Evolutionary conservation across 371 early-diverging fungal species (phyloP).

Genomic region (Mortierella sp.): DNA sequence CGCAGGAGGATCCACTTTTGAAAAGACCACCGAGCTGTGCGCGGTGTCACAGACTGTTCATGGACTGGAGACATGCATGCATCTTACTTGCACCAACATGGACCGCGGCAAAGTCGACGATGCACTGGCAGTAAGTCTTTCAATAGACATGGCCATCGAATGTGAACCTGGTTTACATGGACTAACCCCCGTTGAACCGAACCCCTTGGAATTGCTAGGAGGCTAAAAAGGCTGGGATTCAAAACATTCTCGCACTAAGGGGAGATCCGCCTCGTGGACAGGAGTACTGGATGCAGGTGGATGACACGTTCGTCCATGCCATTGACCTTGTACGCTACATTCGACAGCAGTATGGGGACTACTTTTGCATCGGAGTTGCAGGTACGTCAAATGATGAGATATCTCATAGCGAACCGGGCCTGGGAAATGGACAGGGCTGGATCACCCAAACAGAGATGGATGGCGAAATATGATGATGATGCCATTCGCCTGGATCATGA

Average conservation of each 20-base stretch:
- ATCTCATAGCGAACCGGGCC: no score
- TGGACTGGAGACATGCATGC: conserved; percentile 93
- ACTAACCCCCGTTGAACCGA: no score
- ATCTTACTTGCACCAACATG: conserved; percentile 98
- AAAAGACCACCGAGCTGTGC: conserved; percentile 86
- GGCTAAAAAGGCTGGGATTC: conserved; percentile 89
- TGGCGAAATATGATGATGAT: conserved; percentile 22
- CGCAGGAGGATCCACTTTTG: conserved; percentile 93
- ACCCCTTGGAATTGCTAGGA: no score
- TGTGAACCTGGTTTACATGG: no score
- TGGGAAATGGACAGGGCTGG: background rate
- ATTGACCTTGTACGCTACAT: conserved; percentile 94
- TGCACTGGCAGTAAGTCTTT: conserved; percentile 70
- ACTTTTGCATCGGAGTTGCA: conserved; percentile 96
- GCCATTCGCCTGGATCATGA: background rate
- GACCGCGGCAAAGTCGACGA: conserved; percentile 83
- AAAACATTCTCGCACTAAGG: conserved; percentile 95
- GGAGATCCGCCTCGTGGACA: conserved; percentile 86
- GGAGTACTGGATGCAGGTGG: conserved; percentile 83
- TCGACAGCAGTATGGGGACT: conserved; percentile 85
- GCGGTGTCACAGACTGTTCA: conserved; percentile 85
- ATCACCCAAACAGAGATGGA: conserved; percentile 6
- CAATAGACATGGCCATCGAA: background rate
- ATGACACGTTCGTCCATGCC: conserved; percentile 86
- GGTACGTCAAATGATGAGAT: conserved; percentile 51